Conservation (phyloP, 306 rosid species). For the Vigna radiata region DNA sequence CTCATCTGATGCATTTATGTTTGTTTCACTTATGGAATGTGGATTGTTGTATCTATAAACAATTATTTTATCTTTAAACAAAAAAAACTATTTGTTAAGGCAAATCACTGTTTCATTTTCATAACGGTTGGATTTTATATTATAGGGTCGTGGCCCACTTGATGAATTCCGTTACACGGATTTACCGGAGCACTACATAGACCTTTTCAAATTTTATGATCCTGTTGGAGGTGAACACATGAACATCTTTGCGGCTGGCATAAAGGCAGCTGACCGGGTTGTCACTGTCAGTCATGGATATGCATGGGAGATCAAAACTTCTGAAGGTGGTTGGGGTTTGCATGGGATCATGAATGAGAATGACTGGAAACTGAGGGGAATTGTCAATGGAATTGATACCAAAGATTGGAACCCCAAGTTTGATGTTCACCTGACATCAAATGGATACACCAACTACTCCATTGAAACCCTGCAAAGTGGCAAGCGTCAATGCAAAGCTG, state of each 20-base stretch:
- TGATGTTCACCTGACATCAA: conserved; percentile 75
- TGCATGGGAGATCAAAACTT: conserved; percentile 86
- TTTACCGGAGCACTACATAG: conserved; percentile 78
- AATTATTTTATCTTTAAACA: conserved; percentile 33
- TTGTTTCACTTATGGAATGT: conserved; percentile 21
- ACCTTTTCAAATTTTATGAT: conserved; percentile 74
- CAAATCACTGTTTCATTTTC: conserved; percentile 28
- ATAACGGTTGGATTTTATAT: conserved; percentile 15
- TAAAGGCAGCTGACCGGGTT: conserved; percentile 84
- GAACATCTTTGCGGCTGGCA: conserved; percentile 95
- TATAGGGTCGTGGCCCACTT: conserved; percentile 92
- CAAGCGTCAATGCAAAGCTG: conserved; percentile 84
- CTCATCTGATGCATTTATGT: conserved; percentile 18
- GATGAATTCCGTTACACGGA: conserved; percentile 65
- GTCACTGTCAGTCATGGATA: conserved; percentile 97
- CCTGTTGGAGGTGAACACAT: conserved; percentile 97
- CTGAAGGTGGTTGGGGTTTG: conserved; percentile 97
- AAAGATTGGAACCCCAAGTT: conserved; percentile 83
- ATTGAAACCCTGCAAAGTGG: conserved; percentile 73
- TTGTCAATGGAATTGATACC: conserved; percentile 89
- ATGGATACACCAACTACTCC: conserved; percentile 88
- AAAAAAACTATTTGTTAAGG: conserved; percentile 10
- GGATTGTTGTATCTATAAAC: conserved; percentile 28
- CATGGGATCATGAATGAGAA: conserved; percentile 77
- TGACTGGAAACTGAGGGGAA: conserved; percentile 90